phyloP scores from a whole-genome alignment of 192 early-diverging fungal genomes.

The Backusella tarrabulga region DNA sequence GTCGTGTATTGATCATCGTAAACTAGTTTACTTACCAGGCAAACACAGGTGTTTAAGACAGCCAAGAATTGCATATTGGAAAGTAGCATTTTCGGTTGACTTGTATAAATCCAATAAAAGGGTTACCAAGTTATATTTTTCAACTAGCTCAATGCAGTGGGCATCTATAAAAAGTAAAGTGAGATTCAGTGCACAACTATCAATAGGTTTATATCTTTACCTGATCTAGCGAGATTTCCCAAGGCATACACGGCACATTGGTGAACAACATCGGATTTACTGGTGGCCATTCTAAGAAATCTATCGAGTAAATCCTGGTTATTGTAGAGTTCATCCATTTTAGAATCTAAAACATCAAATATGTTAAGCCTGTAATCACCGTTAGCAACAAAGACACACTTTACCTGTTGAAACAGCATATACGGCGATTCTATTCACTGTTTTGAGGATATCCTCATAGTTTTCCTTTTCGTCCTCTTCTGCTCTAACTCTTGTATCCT shows the following conservation, averaged over 20 bases:
- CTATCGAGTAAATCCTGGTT: slow-evolving; percentile 39
- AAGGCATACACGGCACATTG: slow-evolving; percentile 57
- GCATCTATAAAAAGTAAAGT: slow-evolving; percentile 41
- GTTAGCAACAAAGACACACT: neutral
- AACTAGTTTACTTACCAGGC: slow-evolving; percentile 37
- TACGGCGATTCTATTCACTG: slow-evolving; percentile 46
- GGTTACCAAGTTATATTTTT: slow-evolving; percentile 51
- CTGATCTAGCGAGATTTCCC: slow-evolving; percentile 71
- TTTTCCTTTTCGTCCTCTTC: slow-evolving; percentile 49
- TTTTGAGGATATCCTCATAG: slow-evolving; percentile 42
- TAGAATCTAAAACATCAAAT: slow-evolving; percentile 36
- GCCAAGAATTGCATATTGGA: slow-evolving; percentile 63
- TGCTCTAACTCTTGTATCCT: slow-evolving; percentile 40
- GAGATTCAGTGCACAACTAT: neutral
- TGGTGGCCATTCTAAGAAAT: slow-evolving; percentile 43
- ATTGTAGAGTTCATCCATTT: slow-evolving; percentile 48
- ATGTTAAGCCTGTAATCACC: neutral
- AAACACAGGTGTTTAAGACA: slow-evolving; percentile 68
- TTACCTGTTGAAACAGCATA: slow-evolving; percentile 46
- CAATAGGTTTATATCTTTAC: slow-evolving; percentile 16
- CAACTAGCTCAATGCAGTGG: slow-evolving; percentile 61
- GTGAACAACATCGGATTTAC: slow-evolving; percentile 28
- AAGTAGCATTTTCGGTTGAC: slow-evolving; percentile 44
- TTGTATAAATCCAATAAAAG: slow-evolving; percentile 53
- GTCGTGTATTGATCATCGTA: neutral